These are phyloP conservation scores for Trichoderma sp. DNA, from an alignment of 2,329 filamentous ascomycete species.

Conservation along the genomic window DNA sequence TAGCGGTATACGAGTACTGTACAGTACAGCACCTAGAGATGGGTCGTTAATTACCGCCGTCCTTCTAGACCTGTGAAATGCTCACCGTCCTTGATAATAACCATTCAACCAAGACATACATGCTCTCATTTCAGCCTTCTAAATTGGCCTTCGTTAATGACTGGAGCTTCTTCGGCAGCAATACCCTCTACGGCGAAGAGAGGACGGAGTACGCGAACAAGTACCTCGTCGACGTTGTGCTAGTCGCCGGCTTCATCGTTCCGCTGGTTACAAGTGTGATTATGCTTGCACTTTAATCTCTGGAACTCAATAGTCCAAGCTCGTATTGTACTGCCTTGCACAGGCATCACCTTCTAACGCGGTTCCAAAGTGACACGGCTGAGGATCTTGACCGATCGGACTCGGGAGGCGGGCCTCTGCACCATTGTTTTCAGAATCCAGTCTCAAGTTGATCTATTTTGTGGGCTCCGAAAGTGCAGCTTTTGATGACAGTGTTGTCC, in stretches of 20 bases:
- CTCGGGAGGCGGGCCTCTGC: conserved; percentile 10
- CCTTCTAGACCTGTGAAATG: not conserved
- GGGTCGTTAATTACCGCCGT: not conserved
- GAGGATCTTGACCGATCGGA: conserved; percentile 10
- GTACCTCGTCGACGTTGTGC: not conserved
- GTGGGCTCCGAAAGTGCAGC: not conserved
- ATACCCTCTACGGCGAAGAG: not conserved
- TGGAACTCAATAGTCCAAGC: not conserved
- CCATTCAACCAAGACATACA: not conserved
- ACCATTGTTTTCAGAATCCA: not conserved
- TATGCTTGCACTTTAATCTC: conserved; percentile 12
- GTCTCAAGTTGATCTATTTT: conserved; percentile 10
- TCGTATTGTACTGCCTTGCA: not conserved
- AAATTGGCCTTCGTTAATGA: not conserved
- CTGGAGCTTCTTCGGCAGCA: conserved; percentile 10
- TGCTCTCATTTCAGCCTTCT: conserved; percentile 4
- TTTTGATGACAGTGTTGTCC: conserved; percentile 4
- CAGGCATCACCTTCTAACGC: not conserved
- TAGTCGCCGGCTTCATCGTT: conserved; percentile 11
- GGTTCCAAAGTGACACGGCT: not conserved
- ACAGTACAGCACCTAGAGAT: not conserved
- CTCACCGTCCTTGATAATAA: not conserved
- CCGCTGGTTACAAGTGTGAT: not conserved
- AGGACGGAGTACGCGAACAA: conserved; percentile 11
- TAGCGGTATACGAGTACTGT: not conserved